These are phyloP conservation scores for Mixia osmundae DNA, from an alignment of 1,284 basidiomycete genomes.

Conservation along the genomic window DNA sequence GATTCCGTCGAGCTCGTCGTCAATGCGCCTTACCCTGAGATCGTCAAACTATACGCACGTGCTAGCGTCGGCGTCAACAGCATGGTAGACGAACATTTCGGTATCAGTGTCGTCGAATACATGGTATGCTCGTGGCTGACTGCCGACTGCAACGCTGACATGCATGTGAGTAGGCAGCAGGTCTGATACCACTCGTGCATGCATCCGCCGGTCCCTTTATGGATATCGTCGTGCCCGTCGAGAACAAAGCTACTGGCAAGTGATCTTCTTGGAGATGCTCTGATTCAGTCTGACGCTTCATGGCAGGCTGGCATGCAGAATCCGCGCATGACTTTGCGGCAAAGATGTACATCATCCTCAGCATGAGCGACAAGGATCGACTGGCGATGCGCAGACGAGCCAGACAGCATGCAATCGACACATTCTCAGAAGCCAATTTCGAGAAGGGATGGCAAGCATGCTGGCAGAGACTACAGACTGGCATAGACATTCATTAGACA, in stretches of 20 bases:
- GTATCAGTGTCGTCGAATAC: conserved; percentile 92
- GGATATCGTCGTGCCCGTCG: conserved; percentile 50
- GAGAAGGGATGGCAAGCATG: no score
- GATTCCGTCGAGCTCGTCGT: conserved; percentile 50
- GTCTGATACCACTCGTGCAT: conserved; percentile 75
- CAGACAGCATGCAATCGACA: no score
- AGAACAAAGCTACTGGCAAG: conserved; percentile 42
- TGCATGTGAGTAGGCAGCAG: conserved; percentile 43
- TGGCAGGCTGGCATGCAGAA: conserved; percentile 55
- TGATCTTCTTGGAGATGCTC: conserved; percentile 3
- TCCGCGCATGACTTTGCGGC: conserved; percentile 43
- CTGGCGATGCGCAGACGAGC: conserved; percentile 42
- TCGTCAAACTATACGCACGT: conserved; percentile 42
- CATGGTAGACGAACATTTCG: conserved; percentile 98
- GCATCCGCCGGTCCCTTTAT: conserved; percentile 74
- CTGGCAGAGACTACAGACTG: no score
- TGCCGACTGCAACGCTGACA: neutral
- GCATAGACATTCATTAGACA: no score
- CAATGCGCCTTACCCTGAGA: conserved; percentile 51
- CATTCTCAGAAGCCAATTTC: no score
- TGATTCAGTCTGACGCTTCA: conserved; percentile 1
- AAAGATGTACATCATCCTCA: conserved; percentile 40
- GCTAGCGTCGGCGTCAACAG: conserved; percentile 77
- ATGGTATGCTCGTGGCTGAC: conserved; percentile 37
- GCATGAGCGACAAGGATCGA: conserved; percentile 33